Evolutionary conservation across 2,329 filamentous ascomycete genomes (phyloP), one percentile per base, ranked within the genome.

Genomic region (Calycina herbarum): DNA sequence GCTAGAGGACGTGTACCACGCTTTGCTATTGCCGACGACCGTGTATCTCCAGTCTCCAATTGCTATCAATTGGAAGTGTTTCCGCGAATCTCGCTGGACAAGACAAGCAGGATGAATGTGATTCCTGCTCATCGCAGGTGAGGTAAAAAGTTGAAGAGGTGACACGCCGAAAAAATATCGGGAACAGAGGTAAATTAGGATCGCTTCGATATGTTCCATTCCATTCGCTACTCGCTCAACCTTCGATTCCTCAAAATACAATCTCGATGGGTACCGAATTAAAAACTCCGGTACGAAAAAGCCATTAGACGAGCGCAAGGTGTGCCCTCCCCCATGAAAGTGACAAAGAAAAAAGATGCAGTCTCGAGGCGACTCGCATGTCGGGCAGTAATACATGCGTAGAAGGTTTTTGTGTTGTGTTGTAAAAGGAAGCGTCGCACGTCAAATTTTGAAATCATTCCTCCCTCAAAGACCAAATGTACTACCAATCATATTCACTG

Each of bases 341-440:
- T 58, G 63, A 42, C 33, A 54, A 38, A 58, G 61, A 61, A n/a
- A 67, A 68, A 63, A 69, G 29, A 57, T 38, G 61, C 31, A 57
- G 51, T 59, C 10, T 38, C 42, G 33, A 40, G 64, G 51, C 51
- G 42, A 61, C 51, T 58, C 27, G 31, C 33, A 64, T 61, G 58
- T 56, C 40, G 56, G 61, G 60, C 66, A 69, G 59, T 61, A 68
- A 66, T 66, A 69, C 62, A 67, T 64, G 64, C 48, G 57, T 45
- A 63, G 42, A 35, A 54, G 62, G 15, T 61, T 54, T 57, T 35
- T 31, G 38, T 31, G 42, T 45, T 48, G 40, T 54, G 20, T 38
- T 58, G 65, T 38, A 61, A 64, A 67, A 65, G 58, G 27, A 65
- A 62, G 57, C 57, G 56, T 64, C 57, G 45, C 59, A 54, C 33